Base-by-base conservation (phyloP, 768 basidiomycete genomes). In the Polyporus arcularius region DNA sequence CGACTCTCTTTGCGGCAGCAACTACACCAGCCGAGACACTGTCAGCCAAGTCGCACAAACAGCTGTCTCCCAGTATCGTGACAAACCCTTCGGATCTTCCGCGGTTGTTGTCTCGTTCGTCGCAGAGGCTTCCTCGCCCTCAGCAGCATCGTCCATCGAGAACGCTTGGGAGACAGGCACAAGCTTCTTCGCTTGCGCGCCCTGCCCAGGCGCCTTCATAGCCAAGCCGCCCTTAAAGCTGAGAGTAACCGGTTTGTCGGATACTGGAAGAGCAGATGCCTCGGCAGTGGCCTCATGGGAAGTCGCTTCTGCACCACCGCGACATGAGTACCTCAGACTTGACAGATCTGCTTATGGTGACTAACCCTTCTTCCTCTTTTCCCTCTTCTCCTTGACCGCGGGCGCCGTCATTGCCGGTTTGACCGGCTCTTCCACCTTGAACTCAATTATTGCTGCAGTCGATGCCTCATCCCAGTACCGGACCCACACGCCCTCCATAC, bases 391-490 rank as follows among this genome's bases (percentile, higher is more conserved):
- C 63, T 81, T 77, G 51, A 78, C 76, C 28, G 80, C 75, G 1
- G 74, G 55, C 26, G 76, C 67, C 10, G 74, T 70, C 5, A 72
- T 58, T 26, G 68, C 55, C 11, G 77, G 71, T 28, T 80, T 79
- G 0, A 68, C 68, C 15, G 84, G 77, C 67, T 85, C 81, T 57
- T 90, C 88, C 4, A 92, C 90, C 69, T 91, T 84, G 69, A 93
- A 94, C 66, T 90, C 89, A 48, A 92, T 76, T 12, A 89, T 82
- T 38, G 88, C 87, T 28, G 86, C 82, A 1, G 85, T 89, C 1
- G 92, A 89, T 38, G 78, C 83, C 68, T 96, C 93, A 66, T 98
- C 96, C 94, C 96, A 96, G 73, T 98, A 98, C 58, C 86, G 80
- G 26, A 92, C 88, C 85, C 87, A 92, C 7, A 81, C 76, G 43